Evolutionary conservation across 2,329 filamentous ascomycete genomes (phyloP).

Genomic region (Paradendryphiella salina): DNA sequence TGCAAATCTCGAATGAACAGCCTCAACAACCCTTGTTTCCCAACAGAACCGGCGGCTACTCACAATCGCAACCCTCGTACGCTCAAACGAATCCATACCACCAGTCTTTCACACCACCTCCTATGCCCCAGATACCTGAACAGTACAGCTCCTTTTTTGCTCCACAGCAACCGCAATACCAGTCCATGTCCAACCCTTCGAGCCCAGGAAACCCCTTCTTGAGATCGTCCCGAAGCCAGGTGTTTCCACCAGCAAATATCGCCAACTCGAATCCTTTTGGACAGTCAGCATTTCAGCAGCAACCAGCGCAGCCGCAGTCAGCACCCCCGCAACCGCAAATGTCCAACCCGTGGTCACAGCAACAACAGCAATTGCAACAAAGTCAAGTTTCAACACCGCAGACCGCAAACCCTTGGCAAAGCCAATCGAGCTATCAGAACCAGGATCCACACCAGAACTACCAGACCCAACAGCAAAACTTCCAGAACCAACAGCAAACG

Average conservation of each 20-base stretch:
- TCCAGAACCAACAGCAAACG: conserved; percentile 26
- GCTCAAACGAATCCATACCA: conserved; percentile 48
- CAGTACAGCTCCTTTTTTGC: conserved; percentile 44
- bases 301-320: conserved; percentile 28
- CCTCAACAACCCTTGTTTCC: conserved; percentile 63
- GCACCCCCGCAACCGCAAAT: conserved; percentile 20
- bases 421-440: conserved; percentile 24
- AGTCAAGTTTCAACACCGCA: conserved; percentile 18
- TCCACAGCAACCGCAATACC: conserved; percentile 41
- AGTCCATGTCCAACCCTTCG: conserved; percentile 46
- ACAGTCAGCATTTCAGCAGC: conserved; percentile 27
- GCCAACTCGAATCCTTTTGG: conserved; percentile 47
- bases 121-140: conserved; percentile 48
- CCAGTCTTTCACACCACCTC: conserved; percentile 48
- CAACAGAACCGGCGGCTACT: conserved; percentile 70
- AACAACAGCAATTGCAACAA: conserved; percentile 9
- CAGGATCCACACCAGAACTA: conserved; percentile 22
- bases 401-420: conserved; percentile 32
- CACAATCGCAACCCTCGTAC: conserved; percentile 45
- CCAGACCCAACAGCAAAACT: conserved; percentile 20
- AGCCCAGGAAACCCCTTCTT: conserved; percentile 51
- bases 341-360: conserved; percentile 31
- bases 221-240: conserved; percentile 49
- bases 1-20: conserved; percentile 62
- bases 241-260: conserved; percentile 43